Conservation (phyloP, 2,329 filamentous ascomycete species). For the Fusarium algeriense region DNA sequence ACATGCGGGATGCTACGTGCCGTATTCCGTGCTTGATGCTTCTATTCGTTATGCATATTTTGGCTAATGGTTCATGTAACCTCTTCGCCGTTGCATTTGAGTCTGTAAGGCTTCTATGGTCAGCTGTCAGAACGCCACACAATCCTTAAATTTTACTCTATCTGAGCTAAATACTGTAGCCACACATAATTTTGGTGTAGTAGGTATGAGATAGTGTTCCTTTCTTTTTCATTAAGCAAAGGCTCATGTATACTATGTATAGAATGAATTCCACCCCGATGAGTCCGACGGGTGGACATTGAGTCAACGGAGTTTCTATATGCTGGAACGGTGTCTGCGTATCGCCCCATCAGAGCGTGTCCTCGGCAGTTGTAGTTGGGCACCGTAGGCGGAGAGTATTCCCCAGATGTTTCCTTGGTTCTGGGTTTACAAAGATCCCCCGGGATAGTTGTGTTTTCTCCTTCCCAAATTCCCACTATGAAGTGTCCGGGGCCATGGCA, state of each 20-base stretch:
- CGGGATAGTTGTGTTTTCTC: not conserved
- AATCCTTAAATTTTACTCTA: too few relatives aligned
- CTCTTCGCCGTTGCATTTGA: not conserved
- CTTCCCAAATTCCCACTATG: not conserved
- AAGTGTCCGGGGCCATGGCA: not conserved
- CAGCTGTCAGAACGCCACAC: not conserved
- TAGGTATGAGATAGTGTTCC: fast-evolving
- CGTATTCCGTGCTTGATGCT: not conserved
- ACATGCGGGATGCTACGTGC: not conserved
- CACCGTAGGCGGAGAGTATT: not conserved
- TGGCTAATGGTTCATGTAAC: not conserved
- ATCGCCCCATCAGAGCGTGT: not conserved
- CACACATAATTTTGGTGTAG: too few relatives aligned
- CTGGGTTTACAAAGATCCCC: not conserved
- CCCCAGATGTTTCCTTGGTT: not conserved
- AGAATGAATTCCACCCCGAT: too few relatives aligned
- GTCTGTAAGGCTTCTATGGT: not conserved
- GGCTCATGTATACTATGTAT: not conserved
- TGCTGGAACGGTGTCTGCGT: too few relatives aligned
- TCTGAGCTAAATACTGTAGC: not conserved
- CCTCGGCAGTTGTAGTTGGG: not conserved
- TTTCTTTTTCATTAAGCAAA: not conserved
- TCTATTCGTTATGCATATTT: not conserved
- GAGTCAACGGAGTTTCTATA: too few relatives aligned
- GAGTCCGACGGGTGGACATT: too few relatives aligned